Base-by-base conservation (phyloP, 176 grass and related monocot genomes). In the Raddia distichophylla region DNA sequence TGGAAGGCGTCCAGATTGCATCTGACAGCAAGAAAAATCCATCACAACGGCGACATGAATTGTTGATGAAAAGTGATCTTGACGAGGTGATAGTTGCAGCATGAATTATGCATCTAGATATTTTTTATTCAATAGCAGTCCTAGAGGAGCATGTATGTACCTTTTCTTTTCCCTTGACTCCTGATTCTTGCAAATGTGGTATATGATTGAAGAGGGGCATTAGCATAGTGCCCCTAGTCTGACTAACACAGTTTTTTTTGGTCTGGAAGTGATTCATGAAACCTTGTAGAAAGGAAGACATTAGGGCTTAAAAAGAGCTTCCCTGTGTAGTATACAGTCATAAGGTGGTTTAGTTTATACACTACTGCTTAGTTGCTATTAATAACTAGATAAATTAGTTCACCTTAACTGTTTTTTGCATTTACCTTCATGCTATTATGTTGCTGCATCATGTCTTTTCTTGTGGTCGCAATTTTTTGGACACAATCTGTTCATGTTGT, bases 11-110 rank as follows among this genome's bases (percentile, higher is more conserved):
- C 18, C 77, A 85, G 64, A 74, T 74, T 80, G 78, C 61, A 40
- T 74, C 54, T 46, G 90, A 88, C 53, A 87, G 92, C 75, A 98
- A 98, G 73, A 98, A 98, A 37, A 88, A 95, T 83, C 91, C 90
- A 15, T 86, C 71, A 69, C 74, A 93, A 71, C 82, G 95, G 73
- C 90, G 90, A 61, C 83, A 75, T 54, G 95, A 98, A 83, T 83
- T 98, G 69, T 77, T 98, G 60, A 69, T 93, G 50, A 90, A 93
- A 82, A 98, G 84, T 78, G 92, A 78, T 8, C 90, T 98, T 87
- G 88, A 86, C 49, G 86, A 98, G 95, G 95, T 98, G 75, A 84
- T 79, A 74, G 34, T 19, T 18, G 2, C 48, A 55, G 20, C 19
- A 67, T 73, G 56, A 47, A 60, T 60, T 60, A 40, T 40, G 37